These are phyloP conservation scores for Ogataea minuta DNA, from an alignment of 805 yeast species.

Conservation along the genomic window DNA sequence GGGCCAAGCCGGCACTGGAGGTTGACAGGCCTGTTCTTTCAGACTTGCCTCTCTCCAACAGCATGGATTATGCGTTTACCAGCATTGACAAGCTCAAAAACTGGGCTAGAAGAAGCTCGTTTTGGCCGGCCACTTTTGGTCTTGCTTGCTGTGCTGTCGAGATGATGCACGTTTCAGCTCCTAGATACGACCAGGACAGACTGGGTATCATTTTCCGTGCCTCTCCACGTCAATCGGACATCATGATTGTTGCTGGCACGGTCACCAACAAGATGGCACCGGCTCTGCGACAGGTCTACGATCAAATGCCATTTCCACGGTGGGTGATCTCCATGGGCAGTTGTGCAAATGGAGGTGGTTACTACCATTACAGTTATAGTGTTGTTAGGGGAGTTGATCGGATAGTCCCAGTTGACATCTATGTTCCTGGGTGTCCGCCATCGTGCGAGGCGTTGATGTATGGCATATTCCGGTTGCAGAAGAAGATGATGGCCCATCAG, in stretches of 20 bases:
- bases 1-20: slow-evolving; percentile 37
- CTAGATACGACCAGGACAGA: slow-evolving; percentile 90
- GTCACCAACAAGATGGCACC: slow-evolving; percentile 93
- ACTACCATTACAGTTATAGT: slow-evolving; percentile 84
- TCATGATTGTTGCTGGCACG: slow-evolving; percentile 90
- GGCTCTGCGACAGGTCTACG: slow-evolving; percentile 87
- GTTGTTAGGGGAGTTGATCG: slow-evolving; percentile 91
- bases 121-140: slow-evolving; percentile 93
- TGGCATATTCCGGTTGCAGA: slow-evolving; percentile 84
- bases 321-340: slow-evolving; percentile 96
- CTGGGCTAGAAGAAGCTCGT: slow-evolving; percentile 90
- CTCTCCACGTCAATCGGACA: slow-evolving; percentile 89
- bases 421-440: slow-evolving; percentile 93
- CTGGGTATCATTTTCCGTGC: slow-evolving; percentile 92
- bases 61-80: slow-evolving; percentile 78
- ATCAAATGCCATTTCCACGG: slow-evolving; percentile 92
- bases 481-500: slow-evolving; percentile 82
- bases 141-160: slow-evolving; percentile 93
- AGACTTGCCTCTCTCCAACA: slow-evolving; percentile 55
- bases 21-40: slow-evolving; percentile 71
- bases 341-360: slow-evolving; percentile 93
- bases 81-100: slow-evolving; percentile 78
- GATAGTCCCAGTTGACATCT: slow-evolving; percentile 83
- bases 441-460: slow-evolving; percentile 89
- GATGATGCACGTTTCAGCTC: slow-evolving; percentile 92